Evolutionary conservation across 2,329 filamentous ascomycete species (phyloP), one percentile per base, ranked within the genome.

Genomic region (Alternaria gaisen): DNA sequence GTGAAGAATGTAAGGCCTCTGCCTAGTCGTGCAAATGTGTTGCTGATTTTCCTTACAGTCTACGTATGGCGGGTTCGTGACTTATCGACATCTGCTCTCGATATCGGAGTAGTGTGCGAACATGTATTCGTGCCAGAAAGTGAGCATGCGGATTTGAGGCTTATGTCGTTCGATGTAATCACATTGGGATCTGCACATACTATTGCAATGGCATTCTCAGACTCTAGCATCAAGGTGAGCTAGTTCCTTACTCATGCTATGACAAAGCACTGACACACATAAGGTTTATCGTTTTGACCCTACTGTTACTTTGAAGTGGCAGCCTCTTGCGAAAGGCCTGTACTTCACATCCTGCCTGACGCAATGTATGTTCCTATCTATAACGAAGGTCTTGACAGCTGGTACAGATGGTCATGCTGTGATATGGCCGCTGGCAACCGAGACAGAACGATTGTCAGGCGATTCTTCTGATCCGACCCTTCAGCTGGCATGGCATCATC

Each of bases 351-450:
- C 80, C 3, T 97, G 93, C 71, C 81, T 97, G 30, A 95, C 90
- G 6, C 89, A 94, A 74, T 79, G 81, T 22, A 70, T 73, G 44
- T 82, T 81, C 60, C 66, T 80, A 53, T 76, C 75, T 3, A 75
- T 68, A 7, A 58, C 53, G 1, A 77, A 78, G 9, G 69, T 91
- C 24, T 77, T 93, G 20, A 93, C 91, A 2, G 88, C 90, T 1
- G 90, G 91, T 2, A 97, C 94, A 0, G 94, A 98, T 74, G 94
- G 94, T 0, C 85, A 90, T 68, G 71, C 96, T 18, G 86, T 86
- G 0, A 67, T 90, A 0, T 94, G 88, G 87, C 73, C 82, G 42
- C 61, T 84, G 4, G 43, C 56, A 1, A 30, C 53, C 66, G 22
- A 56, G 12, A 14, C 46, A 71, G 8, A 54, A 66, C 71, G 36